These are phyloP conservation scores for Hordeum vulgare DNA, from an alignment of 176 grass and related monocot species.

Conservation along the genomic window DNA sequence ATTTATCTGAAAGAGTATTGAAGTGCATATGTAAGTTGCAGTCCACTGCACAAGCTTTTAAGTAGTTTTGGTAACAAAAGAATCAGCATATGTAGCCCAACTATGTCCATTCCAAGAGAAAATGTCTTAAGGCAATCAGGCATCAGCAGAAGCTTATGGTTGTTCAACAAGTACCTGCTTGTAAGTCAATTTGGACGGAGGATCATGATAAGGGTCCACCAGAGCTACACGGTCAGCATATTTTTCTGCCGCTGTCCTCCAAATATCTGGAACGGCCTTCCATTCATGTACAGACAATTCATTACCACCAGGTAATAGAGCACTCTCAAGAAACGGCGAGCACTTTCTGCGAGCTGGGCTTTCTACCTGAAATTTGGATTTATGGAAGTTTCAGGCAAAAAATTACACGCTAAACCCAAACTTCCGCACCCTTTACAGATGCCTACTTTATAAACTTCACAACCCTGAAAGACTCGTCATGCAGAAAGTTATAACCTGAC, in stretches of 20 bases:
- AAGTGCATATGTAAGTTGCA: neutral
- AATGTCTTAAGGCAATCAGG: neutral
- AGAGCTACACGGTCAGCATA: constrained; percentile 61
- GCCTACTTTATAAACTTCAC: neutral
- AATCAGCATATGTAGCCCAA: neutral
- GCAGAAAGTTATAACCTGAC: neutral
- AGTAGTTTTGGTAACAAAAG: neutral
- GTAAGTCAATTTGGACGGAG: constrained; percentile 66
- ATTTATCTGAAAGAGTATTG: neutral
- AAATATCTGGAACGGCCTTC: constrained; percentile 89
- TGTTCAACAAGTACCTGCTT: constrained; percentile 48
- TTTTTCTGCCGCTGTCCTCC: constrained; percentile 76
- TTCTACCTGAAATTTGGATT: constrained; percentile 17
- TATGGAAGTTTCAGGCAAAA: neutral
- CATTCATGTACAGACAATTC: constrained; percentile 41
- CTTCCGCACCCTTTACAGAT: neutral
- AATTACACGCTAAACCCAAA: neutral
- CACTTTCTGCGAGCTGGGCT: constrained; percentile 16
- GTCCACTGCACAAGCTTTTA: neutral
- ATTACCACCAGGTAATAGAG: constrained; percentile 31
- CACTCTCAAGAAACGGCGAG: constrained; percentile 45
- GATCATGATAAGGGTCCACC: constrained; percentile 73
- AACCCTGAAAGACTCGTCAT: neutral
- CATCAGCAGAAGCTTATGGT: neutral
- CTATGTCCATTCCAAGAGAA: neutral